Evolutionary conservation across 352 stramenopile genomes (phyloP).

Genomic region (Pythium phragmitis): DNA sequence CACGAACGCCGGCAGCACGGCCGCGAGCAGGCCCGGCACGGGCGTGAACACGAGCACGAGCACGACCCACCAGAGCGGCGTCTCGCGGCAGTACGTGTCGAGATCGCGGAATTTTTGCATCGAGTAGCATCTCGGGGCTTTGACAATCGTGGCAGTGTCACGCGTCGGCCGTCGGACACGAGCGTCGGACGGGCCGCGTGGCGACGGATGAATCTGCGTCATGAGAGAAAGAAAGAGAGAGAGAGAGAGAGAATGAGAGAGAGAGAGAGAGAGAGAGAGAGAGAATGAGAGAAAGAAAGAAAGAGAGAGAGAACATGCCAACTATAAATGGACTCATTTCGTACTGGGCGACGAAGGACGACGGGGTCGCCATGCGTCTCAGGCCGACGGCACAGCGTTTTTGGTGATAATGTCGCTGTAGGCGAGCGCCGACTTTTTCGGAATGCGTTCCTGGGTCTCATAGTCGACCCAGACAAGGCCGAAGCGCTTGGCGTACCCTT

Average conservation of each 20-base stretch:
- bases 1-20: constrained; percentile 4
- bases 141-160: no score
- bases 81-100: background rate
- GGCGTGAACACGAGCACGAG: constrained; percentile 16
- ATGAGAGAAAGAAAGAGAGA: no score
- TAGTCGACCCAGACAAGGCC: constrained; percentile 52
- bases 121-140: constrained; percentile 1
- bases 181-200: no score
- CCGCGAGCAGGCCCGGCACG: constrained; percentile 3
- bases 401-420: constrained; percentile 30
- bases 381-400: constrained; percentile 1
- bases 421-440: constrained; percentile 53
- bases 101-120: constrained; percentile 12
- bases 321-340: no score
- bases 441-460: constrained; percentile 44
- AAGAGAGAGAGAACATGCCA: no score
- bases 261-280: no score
- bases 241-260: no score
- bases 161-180: no score
- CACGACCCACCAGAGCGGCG: background rate
- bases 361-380: no score
- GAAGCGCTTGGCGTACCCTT: constrained; percentile 57
- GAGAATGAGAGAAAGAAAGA: no score
- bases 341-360: no score
- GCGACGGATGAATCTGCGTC: no score